A percentile compares a stretch with the other conserved stretches of the same genome.
Evolutionary conservation across 148 eudicot genomes (phyloP).

Genomic region (Diospyros kaki): DNA sequence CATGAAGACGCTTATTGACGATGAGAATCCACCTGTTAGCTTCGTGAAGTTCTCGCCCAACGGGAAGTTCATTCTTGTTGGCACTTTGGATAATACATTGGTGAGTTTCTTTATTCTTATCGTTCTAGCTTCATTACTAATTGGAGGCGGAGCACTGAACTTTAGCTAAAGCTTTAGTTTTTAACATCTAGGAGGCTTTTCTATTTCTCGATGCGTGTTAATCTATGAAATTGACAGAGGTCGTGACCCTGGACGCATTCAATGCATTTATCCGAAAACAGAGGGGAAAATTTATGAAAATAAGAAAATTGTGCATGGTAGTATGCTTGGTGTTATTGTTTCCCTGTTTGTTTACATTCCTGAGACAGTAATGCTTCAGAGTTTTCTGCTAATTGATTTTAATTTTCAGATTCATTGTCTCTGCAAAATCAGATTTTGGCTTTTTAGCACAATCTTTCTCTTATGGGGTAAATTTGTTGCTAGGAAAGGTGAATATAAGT

Average conservation of each 20-base stretch:
- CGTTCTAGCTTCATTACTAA: not conserved
- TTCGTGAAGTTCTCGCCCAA: constrained; percentile 88
- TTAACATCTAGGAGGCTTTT: not conserved
- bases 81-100: constrained; percentile 86
- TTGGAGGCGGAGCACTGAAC: not conserved
- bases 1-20: constrained; percentile 90
- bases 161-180: not conserved
- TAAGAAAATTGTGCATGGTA: too few species aligned
- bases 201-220: not conserved
- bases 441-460: not conserved
- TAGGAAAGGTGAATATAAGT: not conserved
- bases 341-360: constrained; percentile 7
- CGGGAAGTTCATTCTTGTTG: constrained; percentile 87
- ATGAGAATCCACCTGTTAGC: constrained; percentile 91
- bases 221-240: not conserved
- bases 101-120: constrained; percentile 27
- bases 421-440: not conserved
- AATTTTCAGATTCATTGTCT: not conserved
- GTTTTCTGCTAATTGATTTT: too few species aligned
- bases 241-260: too few species aligned
- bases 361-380: not conserved
- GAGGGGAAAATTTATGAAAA: too few species aligned
- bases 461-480: not conserved
- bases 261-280: too few species aligned
- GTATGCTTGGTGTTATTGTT: not conserved